These are phyloP conservation scores for Tetragonia tetragonoides DNA, from an alignment of 148 eudicot species.

Conservation along the genomic window DNA sequence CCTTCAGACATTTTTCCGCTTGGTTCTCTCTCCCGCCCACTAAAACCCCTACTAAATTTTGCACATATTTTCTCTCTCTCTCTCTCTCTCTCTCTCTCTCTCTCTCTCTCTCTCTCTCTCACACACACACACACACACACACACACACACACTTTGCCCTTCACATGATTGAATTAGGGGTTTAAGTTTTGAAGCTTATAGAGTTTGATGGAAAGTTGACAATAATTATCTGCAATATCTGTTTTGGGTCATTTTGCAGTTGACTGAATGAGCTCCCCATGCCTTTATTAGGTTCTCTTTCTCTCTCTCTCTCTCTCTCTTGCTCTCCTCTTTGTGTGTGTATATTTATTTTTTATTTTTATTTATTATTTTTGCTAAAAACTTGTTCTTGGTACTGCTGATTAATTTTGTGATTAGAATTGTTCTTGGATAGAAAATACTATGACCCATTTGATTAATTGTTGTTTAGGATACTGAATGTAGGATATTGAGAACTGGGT, in stretches of 20 bases:
- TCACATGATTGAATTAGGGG: neutral
- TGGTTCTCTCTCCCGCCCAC: neutral
- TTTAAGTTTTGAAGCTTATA: neutral
- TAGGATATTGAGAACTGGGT: neutral
- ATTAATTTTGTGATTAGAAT: neutral
- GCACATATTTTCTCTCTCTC: neutral
- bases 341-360: neutral
- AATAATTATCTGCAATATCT: neutral
- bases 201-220: conserved; percentile 9
- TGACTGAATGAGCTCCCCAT: conserved; percentile 78
- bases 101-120: neutral
- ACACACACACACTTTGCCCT: no score
- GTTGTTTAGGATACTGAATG: neutral
- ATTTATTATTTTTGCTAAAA: no score
- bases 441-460: neutral
- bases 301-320: conserved; percentile 9
- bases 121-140: no score
- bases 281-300: conserved; percentile 72
- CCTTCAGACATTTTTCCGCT: no score
- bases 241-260: conserved; percentile 25
- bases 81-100: no score
- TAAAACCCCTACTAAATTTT: neutral
- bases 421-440: no score
- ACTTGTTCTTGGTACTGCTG: neutral
- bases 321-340: neutral